Evolutionary conservation across 2,329 filamentous ascomycete genomes (phyloP).

Genomic region (Curvularia sp.): DNA sequence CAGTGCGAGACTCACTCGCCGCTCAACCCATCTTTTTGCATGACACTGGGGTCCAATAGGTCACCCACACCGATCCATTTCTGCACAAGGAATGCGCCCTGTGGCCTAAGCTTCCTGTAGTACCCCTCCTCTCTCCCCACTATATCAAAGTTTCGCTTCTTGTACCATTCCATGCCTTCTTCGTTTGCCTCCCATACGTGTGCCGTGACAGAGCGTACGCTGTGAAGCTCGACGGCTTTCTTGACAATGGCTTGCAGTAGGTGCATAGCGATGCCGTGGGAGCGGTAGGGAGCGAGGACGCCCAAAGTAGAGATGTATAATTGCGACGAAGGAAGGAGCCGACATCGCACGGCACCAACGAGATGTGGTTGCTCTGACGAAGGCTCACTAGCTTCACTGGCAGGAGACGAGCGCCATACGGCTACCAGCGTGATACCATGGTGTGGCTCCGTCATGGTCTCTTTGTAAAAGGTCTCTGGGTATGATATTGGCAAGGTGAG

Average conservation of each 20-base stretch:
- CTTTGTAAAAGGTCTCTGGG: slow-evolving; percentile 66
- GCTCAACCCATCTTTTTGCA: slow-evolving; percentile 6
- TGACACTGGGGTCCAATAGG: slow-evolving; percentile 25
- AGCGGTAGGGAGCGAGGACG: slow-evolving; percentile 66
- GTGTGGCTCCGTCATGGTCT: slow-evolving; percentile 63
- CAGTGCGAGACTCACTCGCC: slow-evolving; percentile 4
- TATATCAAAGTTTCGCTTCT: slow-evolving; percentile 63
- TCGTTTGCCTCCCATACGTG: slow-evolving; percentile 71
- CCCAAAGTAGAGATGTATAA: slow-evolving; percentile 69
- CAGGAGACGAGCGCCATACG: slow-evolving; percentile 57
- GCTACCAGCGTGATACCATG: slow-evolving; percentile 66
- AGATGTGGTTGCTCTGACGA: slow-evolving; percentile 45
- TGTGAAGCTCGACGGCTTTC: slow-evolving; percentile 60
- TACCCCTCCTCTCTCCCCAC: slow-evolving; percentile 62
- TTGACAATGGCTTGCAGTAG: slow-evolving; percentile 57
- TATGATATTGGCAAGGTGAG: slow-evolving; percentile 69
- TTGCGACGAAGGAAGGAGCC: slow-evolving; percentile 51
- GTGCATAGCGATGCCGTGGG: slow-evolving; percentile 63
- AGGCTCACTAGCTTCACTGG: not conserved
- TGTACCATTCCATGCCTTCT: slow-evolving; percentile 68
- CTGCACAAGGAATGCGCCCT: slow-evolving; percentile 62
- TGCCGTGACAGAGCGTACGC: slow-evolving; percentile 62
- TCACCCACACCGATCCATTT: slow-evolving; percentile 52
- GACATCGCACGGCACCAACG: slow-evolving; percentile 58
- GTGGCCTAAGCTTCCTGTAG: slow-evolving; percentile 65